Base-by-base conservation (phyloP, 306 rosid genomes). In the Astragalus glycyphyllos region DNA sequence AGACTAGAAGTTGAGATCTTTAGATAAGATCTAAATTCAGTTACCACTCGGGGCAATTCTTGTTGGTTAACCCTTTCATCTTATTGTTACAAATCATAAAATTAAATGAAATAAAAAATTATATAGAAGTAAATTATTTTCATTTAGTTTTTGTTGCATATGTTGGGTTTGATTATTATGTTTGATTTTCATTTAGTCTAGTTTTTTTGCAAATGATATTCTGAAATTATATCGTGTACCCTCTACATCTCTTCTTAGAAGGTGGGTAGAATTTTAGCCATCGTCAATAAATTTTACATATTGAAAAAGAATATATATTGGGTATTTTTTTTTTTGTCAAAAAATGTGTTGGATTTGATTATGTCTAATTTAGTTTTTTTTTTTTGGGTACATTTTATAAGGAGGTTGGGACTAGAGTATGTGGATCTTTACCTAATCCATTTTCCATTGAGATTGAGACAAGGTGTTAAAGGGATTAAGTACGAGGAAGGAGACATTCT, bases 361-460 rank as follows among this genome's bases (percentile, higher is more conserved):
- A 47, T 50, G 10, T 34, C 38, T 57, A 32, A 2, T 56, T 7
- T 55, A 0, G 1, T 51, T 41, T 29, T 2, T n/a, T 20, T 15
- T 46, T 26, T 32, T 32, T 12, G n/a, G 34, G 16, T 29, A n/a
- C 3, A 63, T 51, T 26, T 0, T n/a, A 12, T 12, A 26, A 82
- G 86, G 83, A 71, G 37, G 53, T 48, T 82, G 86, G 78, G 81
- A 14, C 73, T 82, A 12, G 86, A 82, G 32, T 79, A 82, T 51
- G 83, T 82, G 76, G 86, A 82, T 75, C 79, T 82, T 0, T 82
- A 79, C 50, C 72, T 82, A 10, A 76, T 82, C 34, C 86, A 79
- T 55, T 82, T 58, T 44, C 86, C 86, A 12, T 79, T 71, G 65
- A 79, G 86, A 58, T 14, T 82, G 54, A 82, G 58, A 54, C 55